Evolutionary conservation across 371 early-diverging fungal genomes (phyloP).

Genomic region (Mucor lusitanicus): DNA sequence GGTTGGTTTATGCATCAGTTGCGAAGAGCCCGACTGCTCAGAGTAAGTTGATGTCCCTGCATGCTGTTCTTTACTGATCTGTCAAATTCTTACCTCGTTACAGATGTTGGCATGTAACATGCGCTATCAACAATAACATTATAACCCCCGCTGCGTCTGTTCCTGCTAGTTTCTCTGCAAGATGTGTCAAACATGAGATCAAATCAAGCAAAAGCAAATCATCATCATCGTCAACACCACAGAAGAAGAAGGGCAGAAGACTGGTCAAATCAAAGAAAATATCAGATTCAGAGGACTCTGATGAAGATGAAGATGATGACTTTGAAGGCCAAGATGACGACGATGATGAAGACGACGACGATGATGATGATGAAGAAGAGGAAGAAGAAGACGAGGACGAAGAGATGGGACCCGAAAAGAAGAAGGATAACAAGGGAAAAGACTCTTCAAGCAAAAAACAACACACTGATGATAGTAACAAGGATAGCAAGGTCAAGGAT

Average conservation of each 20-base stretch:
- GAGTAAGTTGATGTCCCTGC: constrained; percentile 20
- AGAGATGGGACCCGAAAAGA: background rate
- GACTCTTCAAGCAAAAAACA: background rate
- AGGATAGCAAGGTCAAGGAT: background rate
- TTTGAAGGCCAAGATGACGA: constrained; percentile 18
- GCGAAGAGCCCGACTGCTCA: constrained; percentile 34
- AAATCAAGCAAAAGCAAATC: background rate
- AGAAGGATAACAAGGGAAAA: background rate
- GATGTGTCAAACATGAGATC: constrained; percentile 19
- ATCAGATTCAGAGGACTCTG: constrained; percentile 4
- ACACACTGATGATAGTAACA: background rate
- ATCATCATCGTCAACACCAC: background rate
- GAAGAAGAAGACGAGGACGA: background rate
- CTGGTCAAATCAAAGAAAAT: background rate
- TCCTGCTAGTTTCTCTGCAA: constrained; percentile 7
- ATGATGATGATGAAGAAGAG: constrained; percentile 14
- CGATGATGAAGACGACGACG: constrained; percentile 16
- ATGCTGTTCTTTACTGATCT: background rate
- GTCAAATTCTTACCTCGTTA: background rate
- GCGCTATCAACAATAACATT: constrained; percentile 30
- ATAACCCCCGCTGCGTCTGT: constrained; percentile 20
- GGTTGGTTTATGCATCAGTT: constrained; percentile 37
- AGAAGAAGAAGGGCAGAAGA: background rate
- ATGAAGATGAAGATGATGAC: constrained; percentile 15
- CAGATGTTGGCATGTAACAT: constrained; percentile 44